These are phyloP conservation scores for Aspergillus sp. DNA, from an alignment of 2,329 filamentous ascomycete species.

Conservation along the genomic window DNA sequence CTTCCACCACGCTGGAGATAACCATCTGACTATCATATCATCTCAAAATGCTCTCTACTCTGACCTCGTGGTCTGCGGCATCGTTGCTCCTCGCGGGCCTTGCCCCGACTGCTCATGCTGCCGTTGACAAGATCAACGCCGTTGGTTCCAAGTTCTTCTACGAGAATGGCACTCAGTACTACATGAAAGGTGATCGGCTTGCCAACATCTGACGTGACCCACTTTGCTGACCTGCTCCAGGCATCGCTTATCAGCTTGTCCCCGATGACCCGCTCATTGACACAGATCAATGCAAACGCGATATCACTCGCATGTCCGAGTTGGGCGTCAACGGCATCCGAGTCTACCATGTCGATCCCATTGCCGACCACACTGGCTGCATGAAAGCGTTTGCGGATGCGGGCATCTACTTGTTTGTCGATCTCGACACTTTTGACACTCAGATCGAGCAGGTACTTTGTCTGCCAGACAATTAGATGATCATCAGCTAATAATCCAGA, in stretches of 20 bases:
- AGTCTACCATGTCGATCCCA: conserved; percentile 77
- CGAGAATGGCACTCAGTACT: conserved; percentile 73
- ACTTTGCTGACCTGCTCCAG: conserved; percentile 35
- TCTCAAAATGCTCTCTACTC: conserved; percentile 16
- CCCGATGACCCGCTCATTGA: conserved; percentile 69
- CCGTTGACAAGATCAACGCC: conserved; percentile 51
- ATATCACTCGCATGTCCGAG: conserved; percentile 69
- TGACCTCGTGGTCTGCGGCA: conserved; percentile 6
- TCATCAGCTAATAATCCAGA: conserved; percentile 30
- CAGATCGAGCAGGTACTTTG: conserved; percentile 35
- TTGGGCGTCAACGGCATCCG: conserved; percentile 78
- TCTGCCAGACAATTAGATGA: too few species aligned
- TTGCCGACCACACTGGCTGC: conserved; percentile 65
- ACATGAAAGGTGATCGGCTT: conserved; percentile 62
- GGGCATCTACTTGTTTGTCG: conserved; percentile 77
- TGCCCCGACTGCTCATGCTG: conserved; percentile 30
- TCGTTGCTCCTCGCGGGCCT: conserved; percentile 22
- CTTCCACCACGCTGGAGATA: background rate
- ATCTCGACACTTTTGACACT: conserved; percentile 56
- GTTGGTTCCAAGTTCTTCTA: conserved; percentile 82
- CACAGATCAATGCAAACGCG: conserved; percentile 66
- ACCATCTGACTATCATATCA: background rate
- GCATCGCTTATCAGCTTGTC: conserved; percentile 64
- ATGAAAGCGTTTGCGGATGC: conserved; percentile 73
- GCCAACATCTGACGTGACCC: background rate